Base-by-base conservation (phyloP, 73 alveolate species). In the Tetrahymena elliotti region DNA sequence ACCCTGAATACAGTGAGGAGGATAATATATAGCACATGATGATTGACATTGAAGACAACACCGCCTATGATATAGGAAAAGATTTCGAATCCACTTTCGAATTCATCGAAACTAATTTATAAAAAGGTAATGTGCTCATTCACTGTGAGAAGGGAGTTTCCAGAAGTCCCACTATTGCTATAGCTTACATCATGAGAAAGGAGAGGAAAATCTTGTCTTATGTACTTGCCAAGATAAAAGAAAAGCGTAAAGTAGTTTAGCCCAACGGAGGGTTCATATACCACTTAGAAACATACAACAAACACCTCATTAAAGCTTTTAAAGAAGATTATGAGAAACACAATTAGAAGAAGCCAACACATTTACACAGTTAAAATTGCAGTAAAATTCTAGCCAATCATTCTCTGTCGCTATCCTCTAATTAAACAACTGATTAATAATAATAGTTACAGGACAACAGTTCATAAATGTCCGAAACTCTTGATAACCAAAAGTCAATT, bases 101-200 rank as follows among this genome's bases (percentile, higher is more conserved):
- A 6, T 68, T 68, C 88, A 68, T 68, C 34, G 88, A 68, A 22
- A 24, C n/a, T 2, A 68, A 68, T 31, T 31, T 68, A n/a, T 31
- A 68, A 68, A 68, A 68, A 68, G 88, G 88, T 0, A 68, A 68
- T 68, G 16, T 68, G 88, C 88, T 68, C 88, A 68, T 68, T 37
- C 97, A 96, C 94, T 96, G 97, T 39, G 95, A 93, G 93, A 33
- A 84, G 31, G 97, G 97, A 31, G 94, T 93, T 47, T 96, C 97
- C 9, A 93, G 97, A 31, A 94, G 97, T 3, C 97, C 97, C 35
- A 31, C 97, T 35, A 84, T 96, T 92, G 97, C 52, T 12, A 96
- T 96, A 24, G 95, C 97, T 53, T 96, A 84, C 83, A 83, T 96
- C 33, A 96, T 96, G 97, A 94, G 68, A 93, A 84, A 96, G 92